Evolutionary conservation across 2,329 filamentous ascomycete species (phyloP).

Genomic region (Cadophora sp.): DNA sequence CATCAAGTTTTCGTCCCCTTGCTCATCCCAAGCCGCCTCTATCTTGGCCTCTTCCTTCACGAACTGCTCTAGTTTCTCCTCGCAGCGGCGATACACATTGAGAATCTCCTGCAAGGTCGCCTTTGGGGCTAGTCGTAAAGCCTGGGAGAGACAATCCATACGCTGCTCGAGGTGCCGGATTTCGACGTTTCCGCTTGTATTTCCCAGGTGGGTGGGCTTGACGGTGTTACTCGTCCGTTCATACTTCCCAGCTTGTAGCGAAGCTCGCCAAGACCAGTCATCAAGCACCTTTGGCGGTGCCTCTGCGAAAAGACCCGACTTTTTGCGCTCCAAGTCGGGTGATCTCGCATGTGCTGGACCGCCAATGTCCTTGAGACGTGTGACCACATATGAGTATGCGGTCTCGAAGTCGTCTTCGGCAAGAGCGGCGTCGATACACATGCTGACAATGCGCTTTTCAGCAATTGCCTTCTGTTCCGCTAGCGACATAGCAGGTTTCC

Average conservation of each 20-base stretch:
- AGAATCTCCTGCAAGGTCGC: conserved; percentile 76
- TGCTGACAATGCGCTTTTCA: conserved; percentile 74
- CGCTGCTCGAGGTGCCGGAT: conserved; percentile 80
- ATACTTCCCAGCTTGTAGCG: conserved; percentile 79
- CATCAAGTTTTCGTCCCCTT: conserved; percentile 62
- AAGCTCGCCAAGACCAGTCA: conserved; percentile 79
- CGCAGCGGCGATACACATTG: conserved; percentile 76
- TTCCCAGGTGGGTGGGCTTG: conserved; percentile 65
- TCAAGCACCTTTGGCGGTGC: conserved; percentile 50
- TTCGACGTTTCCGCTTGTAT: conserved; percentile 63
- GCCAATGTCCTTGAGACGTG: conserved; percentile 60
- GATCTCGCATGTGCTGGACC: conserved; percentile 38
- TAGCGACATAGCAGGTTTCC: conserved; percentile 12
- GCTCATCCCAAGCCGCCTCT: conserved; percentile 74
- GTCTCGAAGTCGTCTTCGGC: conserved; percentile 84
- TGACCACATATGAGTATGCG: conserved; percentile 83
- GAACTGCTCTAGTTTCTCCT: conserved; percentile 75
- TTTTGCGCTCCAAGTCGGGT: conserved; percentile 31
- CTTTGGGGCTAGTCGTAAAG: conserved; percentile 75
- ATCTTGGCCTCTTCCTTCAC: conserved; percentile 70
- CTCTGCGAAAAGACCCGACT: conserved; percentile 37
- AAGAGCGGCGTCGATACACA: conserved; percentile 81
- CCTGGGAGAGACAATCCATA: conserved; percentile 79
- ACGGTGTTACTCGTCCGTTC: conserved; percentile 60
- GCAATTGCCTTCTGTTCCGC: conserved; percentile 49